A percentile compares a stretch with the other conserved stretches of the same genome.
phyloP scores from a whole-genome alignment of 169 alveolate species.

The Plasmodium gallinaceum region DNA sequence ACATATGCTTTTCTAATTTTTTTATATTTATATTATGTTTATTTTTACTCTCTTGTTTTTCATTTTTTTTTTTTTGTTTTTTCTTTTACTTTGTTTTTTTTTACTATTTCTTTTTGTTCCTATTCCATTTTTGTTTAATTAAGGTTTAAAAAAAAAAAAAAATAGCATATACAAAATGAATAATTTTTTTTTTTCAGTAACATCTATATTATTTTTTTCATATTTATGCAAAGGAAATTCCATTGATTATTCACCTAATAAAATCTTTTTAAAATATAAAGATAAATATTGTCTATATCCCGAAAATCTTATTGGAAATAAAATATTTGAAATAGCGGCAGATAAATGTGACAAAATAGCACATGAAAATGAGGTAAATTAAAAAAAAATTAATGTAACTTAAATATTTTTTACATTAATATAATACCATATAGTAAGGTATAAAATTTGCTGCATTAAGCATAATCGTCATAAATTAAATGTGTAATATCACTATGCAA shows the following conservation, averaged over 20 bases:
- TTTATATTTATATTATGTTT: conserved; percentile 1
- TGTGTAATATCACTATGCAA: neutral
- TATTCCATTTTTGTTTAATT: neutral
- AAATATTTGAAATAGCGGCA: conserved; percentile 50
- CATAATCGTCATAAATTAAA: neutral
- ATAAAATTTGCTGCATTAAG: neutral
- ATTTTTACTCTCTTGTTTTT: neutral
- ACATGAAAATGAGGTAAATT: conserved; percentile 73
- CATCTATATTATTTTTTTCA: conserved; percentile 15
- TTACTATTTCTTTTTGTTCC: neutral
- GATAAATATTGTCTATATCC: conserved; percentile 65
- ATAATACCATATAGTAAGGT: too few relatives aligned
- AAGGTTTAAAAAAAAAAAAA: neutral
- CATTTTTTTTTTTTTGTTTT: conserved; percentile 3
- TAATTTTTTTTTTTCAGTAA: conserved; percentile 13
- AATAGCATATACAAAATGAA: conserved; percentile 10
- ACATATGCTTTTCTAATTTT: conserved; percentile 7
- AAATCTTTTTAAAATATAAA: conserved; percentile 63
- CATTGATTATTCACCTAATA: conserved; percentile 20
- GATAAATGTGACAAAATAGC: conserved; percentile 67
- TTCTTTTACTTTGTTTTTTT: neutral
- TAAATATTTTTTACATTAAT: neutral
- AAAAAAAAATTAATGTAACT: neutral
- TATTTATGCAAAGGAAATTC: conserved; percentile 7
- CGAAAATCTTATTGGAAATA: conserved; percentile 61